Conservation (phyloP, 1,284 basidiomycete species). For the Rhodotorula mucilaginosa region DNA sequence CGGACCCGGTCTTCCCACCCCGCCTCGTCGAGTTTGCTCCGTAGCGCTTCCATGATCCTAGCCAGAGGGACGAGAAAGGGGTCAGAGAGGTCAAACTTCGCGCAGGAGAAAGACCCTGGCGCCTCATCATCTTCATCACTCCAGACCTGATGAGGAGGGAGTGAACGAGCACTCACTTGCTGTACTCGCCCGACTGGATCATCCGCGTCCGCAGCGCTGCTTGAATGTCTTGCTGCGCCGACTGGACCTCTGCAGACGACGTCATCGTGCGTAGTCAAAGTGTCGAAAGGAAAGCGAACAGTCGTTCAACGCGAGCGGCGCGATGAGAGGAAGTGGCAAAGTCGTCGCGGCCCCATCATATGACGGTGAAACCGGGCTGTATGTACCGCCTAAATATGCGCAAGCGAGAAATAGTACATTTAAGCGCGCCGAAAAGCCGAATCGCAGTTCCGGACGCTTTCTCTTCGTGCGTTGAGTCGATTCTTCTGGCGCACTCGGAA, state of each 20-base stretch:
- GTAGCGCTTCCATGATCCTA: conserved; percentile 27
- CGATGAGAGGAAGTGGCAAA: no score
- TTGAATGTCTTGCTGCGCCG: conserved; percentile 19
- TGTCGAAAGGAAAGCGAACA: not conserved
- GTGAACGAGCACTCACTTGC: conserved; percentile 11
- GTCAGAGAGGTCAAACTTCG: not conserved
- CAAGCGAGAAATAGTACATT: no score
- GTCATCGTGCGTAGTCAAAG: not conserved
- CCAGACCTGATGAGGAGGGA: not conserved
- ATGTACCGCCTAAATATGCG: no score
- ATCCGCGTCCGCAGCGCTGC: conserved; percentile 21
- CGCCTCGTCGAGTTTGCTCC: conserved; percentile 7
- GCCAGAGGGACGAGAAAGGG: rapidly evolving
- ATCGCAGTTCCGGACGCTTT: no score
- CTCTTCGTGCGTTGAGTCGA: not conserved
- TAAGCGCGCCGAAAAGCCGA: no score
- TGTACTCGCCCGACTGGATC: conserved; percentile 38
- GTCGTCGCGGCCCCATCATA: no score
- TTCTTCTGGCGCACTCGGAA: no score
- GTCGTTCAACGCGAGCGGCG: not conserved
- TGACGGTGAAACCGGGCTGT: no score
- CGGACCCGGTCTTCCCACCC: conserved; percentile 33
- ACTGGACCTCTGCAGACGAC: not conserved
- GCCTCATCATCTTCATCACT: no score
- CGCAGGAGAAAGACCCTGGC: not conserved